A percentile compares a stretch with the other conserved stretches of the same genome.
These are phyloP conservation scores for Gynostemma pentaphyllum DNA, from an alignment of 306 rosid species.

Conservation along the genomic window DNA sequence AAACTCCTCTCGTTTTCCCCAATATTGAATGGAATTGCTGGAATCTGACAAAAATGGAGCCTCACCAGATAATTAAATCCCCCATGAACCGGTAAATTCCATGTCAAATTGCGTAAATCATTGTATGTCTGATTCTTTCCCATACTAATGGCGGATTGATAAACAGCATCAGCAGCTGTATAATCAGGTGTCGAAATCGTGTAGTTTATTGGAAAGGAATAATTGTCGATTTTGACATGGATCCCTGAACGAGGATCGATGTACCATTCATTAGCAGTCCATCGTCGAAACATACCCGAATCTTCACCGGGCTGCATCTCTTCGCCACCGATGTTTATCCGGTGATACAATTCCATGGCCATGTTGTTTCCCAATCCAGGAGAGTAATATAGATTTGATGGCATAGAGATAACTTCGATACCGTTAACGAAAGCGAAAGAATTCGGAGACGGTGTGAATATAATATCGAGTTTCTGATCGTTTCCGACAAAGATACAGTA, in stretches of 20 bases:
- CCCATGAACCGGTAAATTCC: conserved; percentile 9
- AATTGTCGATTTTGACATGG: fast-evolving
- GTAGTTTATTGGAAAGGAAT: background rate
- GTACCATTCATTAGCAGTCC: background rate
- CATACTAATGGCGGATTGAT: background rate
- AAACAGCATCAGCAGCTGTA: conserved; percentile 15
- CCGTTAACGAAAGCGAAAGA: conserved; percentile 57
- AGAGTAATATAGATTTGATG: conserved; percentile 38
- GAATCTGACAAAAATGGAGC: conserved; percentile 27
- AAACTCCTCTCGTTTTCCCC: background rate
- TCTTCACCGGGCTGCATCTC: background rate
- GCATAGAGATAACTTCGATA: conserved; percentile 70
- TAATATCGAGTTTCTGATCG: conserved; percentile 22
- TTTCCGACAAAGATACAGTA: conserved; percentile 23
- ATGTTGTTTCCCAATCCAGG: background rate
- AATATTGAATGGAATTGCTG: fast-evolving
- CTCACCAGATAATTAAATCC: conserved; percentile 19
- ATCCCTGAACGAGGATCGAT: background rate
- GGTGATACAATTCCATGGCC: conserved; percentile 18
- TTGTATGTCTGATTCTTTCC: background rate
- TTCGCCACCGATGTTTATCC: conserved; percentile 21
- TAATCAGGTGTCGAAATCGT: background rate
- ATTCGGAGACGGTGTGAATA: conserved; percentile 26
- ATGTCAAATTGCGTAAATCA: background rate
- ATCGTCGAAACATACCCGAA: conserved; percentile 22